phyloP scores from a whole-genome alignment of 768 basidiomycete genomes.

The Xerocomus potaroensis region DNA sequence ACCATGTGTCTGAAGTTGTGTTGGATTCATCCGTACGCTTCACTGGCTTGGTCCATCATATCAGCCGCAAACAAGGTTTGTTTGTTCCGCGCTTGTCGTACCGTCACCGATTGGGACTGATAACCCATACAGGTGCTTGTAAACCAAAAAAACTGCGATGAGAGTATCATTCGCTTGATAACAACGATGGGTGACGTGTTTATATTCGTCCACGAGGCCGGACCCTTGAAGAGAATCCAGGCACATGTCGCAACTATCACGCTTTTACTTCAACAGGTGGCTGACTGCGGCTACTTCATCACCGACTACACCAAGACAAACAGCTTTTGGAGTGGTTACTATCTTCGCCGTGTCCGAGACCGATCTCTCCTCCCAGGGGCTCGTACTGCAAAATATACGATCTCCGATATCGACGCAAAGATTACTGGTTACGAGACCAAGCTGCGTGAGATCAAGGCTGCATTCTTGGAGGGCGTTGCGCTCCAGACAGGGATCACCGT shows the following conservation, averaged over 20 bases:
- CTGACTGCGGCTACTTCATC: no score
- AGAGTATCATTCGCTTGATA: background rate
- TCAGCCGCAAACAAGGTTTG: slow-evolving; percentile 1
- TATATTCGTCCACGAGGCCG: background rate
- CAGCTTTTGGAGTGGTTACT: background rate
- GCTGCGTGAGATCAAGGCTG: no score
- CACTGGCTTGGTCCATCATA: background rate
- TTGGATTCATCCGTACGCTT: slow-evolving; percentile 7
- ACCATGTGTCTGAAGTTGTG: no score
- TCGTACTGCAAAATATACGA: background rate
- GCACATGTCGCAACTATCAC: background rate
- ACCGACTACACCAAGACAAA: no score
- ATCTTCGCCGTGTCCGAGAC: background rate
- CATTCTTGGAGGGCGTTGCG: no score
- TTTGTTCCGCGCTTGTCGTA: background rate
- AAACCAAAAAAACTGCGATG: no score
- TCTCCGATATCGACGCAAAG: no score
- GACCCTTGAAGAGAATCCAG: background rate
- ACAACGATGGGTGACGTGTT: background rate
- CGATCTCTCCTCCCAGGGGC: background rate
- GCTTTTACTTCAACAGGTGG: no score
- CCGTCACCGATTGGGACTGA: background rate
- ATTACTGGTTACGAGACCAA: no score
- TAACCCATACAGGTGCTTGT: background rate
- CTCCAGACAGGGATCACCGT: no score